Evolutionary conservation across 176 grass and related monocot genomes (phyloP), one percentile per base, ranked within the genome.

Genomic region (Aegilops speltoides): DNA sequence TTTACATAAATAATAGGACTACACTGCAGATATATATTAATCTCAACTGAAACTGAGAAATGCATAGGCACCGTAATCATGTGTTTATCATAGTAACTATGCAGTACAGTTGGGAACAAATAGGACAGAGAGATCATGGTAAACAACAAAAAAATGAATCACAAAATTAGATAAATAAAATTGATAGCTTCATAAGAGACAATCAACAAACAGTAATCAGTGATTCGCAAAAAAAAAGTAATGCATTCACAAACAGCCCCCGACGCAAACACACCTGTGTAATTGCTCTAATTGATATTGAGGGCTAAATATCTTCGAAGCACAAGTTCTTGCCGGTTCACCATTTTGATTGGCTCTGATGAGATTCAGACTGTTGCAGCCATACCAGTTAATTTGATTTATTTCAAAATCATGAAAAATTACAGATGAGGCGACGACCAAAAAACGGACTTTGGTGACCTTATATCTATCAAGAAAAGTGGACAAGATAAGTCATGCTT

Each of bases 31-130:
- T 17, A 31, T 12, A 64, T 76, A 76, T 46, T 84, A 26, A 64
- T 84, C 15, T 38, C 45, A 78, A 78, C 45, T 86, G n/a, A 67
- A 66, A 50, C 45, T 20, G 22, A 56, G 24, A 68, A 68, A 67
- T 77, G 61, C 20, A 63, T 20, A 84, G 43, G 40, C 31, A 57
- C 5, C 22, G 1, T 7, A 10, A 20, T 43, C 46, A 26, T 74
- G n/a, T 46, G 71, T 33, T 45, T 74, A 28, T 64, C 56, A 75
- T 31, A 3, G 37, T 46, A 75, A 37, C 24, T 25, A 11, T 36
- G 14, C 40, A 84, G 15, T 76, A 65, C 25, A 86, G 8, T 4
- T 59, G 10, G 67, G 31, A 60, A 59, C 8, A 46, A 29, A 40
- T 29, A 80, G 19, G 25, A 8, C 24, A 3, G 66, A 48, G 17